These are phyloP conservation scores for Sporobolomyces phaffii DNA, from an alignment of 768 basidiomycete genomes.

Conservation along the genomic window DNA sequence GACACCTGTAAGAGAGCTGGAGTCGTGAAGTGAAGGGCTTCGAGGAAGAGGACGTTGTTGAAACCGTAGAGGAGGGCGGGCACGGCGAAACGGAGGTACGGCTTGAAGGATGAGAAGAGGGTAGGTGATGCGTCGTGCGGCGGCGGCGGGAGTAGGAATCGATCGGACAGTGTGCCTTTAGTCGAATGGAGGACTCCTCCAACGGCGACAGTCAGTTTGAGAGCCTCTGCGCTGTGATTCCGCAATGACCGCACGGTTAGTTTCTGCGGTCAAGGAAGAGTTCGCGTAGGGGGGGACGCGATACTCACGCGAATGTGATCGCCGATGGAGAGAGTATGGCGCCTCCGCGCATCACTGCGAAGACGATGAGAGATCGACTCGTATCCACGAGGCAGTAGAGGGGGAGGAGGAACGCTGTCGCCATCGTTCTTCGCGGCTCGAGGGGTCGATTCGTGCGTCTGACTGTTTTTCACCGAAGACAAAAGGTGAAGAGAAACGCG, in stretches of 20 bases:
- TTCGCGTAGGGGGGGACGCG: neutral
- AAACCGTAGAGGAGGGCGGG: slow-evolving; percentile 15
- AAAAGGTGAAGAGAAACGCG: no score
- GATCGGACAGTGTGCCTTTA: neutral
- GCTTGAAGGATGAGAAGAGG: neutral
- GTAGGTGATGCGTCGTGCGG: neutral
- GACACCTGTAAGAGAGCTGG: slow-evolving; percentile 21
- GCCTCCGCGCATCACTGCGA: neutral
- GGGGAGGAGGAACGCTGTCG: slow-evolving; percentile 2
- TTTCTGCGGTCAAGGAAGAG: neutral
- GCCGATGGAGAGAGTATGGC: neutral
- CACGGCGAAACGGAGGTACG: slow-evolving; percentile 13
- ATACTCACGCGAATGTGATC: slow-evolving; percentile 6
- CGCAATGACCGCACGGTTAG: neutral
- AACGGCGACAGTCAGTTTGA: slow-evolving; percentile 1
- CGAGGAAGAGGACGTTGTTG: slow-evolving; percentile 28
- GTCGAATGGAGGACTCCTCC: neutral
- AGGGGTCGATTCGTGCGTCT: no score
- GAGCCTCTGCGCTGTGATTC: neutral
- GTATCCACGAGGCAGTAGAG: slow-evolving; percentile 10
- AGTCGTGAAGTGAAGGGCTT: slow-evolving; percentile 11
- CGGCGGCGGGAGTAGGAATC: neutral
- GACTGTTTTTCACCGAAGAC: no score
- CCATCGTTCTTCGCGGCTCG: neutral
- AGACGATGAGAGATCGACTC: slow-evolving; percentile 3